Base-by-base conservation (phyloP, 441 rosid species). In the Erysimum cheiri region DNA sequence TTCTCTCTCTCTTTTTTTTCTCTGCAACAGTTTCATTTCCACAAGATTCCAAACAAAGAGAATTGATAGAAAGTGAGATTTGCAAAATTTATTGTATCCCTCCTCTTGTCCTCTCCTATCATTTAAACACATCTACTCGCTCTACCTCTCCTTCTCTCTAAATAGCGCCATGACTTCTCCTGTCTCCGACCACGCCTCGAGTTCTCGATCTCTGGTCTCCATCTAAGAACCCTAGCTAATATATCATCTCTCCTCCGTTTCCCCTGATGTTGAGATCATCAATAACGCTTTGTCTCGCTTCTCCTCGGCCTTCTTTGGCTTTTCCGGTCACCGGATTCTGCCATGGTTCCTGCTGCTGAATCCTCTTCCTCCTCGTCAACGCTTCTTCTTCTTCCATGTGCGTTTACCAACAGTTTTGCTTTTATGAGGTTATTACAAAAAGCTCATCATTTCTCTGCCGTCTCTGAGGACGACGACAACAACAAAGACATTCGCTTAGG, bases 41-140 rank as follows among this genome's bases (percentile, higher is more conserved):
- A 80, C 90, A 88, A 83, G 78, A 90, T 86, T 85, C 93, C 96
- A 85, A 93, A 89, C 87, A 72, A 80, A 82, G 88, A 86, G 91
- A 90, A 86, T 83, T 87, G 87, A 86, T 87, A 87, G 95, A 90
- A 88, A 88, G 88, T 81, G 84, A 81, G 94, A 83, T 85, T 83
- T 81, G 78, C 84, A 67, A 75, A 75, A 67, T 78, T 81, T 82
- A 78, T 82, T 79, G 71, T 78, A 73, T 73, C 54, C 67, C 70
- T 85, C 80, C 73, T 82, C 85, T 65, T 71, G 43, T 71, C 60
- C 28, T 44, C 60, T 72, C 74, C 2, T 71, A 68, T 82, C 64
- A 43, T 52, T 52, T 28, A 64, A 14, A 64, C 41, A 49, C 50
- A 70, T 48, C 64, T 14, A 19, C 3, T 17, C 52, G 49, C 47